Evolutionary conservation across 2,329 filamentous ascomycete species (phyloP).

Genomic region (Colletotrichum gigasporum): DNA sequence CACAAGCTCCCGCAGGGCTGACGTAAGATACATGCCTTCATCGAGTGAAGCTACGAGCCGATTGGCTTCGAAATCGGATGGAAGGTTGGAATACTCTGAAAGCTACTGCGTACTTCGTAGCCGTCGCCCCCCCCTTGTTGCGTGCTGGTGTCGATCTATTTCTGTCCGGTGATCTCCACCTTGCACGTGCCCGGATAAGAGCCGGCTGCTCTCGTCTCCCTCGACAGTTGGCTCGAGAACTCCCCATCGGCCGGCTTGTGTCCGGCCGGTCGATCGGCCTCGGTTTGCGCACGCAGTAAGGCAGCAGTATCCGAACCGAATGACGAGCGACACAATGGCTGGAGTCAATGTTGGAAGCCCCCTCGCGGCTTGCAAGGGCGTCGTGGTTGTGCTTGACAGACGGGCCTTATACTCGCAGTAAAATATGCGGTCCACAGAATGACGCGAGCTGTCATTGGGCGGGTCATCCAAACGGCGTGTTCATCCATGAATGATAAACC

Average conservation of each 20-base stretch:
- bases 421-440: neutral
- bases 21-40: neutral
- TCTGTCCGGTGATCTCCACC: neutral
- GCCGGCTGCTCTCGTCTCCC: neutral
- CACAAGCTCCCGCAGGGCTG: neutral
- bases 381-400: neutral
- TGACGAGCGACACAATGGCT: neutral
- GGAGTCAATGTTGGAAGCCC: neutral
- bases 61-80: neutral
- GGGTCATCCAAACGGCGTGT: slow-evolving; percentile 21
- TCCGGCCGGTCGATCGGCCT: neutral
- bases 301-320: neutral
- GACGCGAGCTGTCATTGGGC: slow-evolving; percentile 22
- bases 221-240: neutral
- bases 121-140: neutral
- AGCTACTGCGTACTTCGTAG: neutral
- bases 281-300: neutral
- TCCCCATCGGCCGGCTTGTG: neutral
- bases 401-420: neutral
- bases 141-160: too few relatives aligned
- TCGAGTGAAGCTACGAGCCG: neutral
- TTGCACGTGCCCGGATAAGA: neutral
- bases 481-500: slow-evolving; percentile 9
- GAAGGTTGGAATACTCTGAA: neutral
- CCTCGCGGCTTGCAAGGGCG: neutral